Evolutionary conservation across 2,329 filamentous ascomycete genomes (phyloP).

Genomic region (Aspergillus thermomutatus): DNA sequence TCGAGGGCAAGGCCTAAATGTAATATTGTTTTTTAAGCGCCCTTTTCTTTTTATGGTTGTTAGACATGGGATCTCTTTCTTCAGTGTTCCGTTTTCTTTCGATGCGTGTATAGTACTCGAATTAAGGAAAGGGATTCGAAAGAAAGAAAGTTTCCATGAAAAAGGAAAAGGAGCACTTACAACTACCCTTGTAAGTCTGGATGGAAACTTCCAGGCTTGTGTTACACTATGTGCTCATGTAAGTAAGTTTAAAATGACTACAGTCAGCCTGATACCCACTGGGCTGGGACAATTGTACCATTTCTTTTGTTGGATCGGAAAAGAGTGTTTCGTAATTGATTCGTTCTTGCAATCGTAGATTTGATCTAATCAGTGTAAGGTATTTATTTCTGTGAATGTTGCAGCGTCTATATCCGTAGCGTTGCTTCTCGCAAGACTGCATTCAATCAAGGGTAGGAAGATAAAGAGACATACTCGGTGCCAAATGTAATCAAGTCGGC

Average conservation of each 20-base stretch:
- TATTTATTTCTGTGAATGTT: no score
- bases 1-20: slow-evolving; percentile 60
- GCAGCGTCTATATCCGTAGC: no score
- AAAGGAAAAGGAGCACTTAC: slow-evolving; percentile 17
- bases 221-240: slow-evolving; percentile 41
- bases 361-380: not conserved
- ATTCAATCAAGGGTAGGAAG: no score
- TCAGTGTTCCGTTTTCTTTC: slow-evolving; percentile 34
- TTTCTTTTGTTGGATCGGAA: slow-evolving; percentile 25
- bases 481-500: no score
- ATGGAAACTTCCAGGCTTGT: slow-evolving; percentile 27
- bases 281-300: slow-evolving; percentile 28
- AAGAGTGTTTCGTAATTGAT: not conserved
- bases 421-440: no score
- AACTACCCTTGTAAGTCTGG: slow-evolving; percentile 24
- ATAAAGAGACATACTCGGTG: no score
- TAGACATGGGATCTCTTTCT: slow-evolving; percentile 31
- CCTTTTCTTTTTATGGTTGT: slow-evolving; percentile 29
- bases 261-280: slow-evolving; percentile 33
- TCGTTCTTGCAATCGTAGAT: not conserved
- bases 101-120: slow-evolving; percentile 41
- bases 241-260: slow-evolving; percentile 39
- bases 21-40: slow-evolving; percentile 42
- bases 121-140: slow-evolving; percentile 33
- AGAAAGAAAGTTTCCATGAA: slow-evolving; percentile 15